phyloP scores from a whole-genome alignment of 2,329 filamentous ascomycete genomes.

The Dothistroma septosporum region DNA sequence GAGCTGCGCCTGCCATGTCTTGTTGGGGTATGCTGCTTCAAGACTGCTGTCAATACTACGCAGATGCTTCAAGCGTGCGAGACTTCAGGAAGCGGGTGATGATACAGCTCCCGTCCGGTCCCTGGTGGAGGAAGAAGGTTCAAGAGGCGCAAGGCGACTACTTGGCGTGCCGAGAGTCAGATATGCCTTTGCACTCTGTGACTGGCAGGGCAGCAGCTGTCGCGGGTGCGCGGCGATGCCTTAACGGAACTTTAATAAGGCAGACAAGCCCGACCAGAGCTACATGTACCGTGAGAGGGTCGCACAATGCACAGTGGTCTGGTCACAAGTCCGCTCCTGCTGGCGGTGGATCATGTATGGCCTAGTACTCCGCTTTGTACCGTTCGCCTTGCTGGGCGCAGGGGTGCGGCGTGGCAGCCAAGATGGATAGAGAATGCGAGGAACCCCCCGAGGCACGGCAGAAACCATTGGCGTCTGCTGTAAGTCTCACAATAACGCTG shows the following conservation, averaged over 20 bases:
- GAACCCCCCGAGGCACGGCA: neutral
- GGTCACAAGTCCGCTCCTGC: neutral
- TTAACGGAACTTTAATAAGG: neutral
- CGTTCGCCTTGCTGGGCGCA: neutral
- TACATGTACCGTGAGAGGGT: too few relatives aligned
- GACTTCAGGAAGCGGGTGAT: neutral
- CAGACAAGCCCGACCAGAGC: too few relatives aligned
- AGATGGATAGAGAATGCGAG: neutral
- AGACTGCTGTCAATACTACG: neutral
- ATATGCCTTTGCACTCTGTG: neutral
- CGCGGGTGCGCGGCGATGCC: neutral
- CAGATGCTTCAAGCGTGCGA: neutral
- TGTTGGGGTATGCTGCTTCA: conserved; percentile 3
- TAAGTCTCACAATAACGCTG: neutral
- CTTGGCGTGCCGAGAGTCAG: neutral
- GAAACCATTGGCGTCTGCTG: neutral
- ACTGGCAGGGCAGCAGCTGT: neutral
- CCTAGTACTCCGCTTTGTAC: neutral
- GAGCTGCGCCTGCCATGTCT: neutral
- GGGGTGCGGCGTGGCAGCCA: neutral
- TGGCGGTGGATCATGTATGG: neutral
- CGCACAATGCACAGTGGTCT: neutral
- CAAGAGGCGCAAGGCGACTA: neutral
- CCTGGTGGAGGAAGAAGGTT: neutral
- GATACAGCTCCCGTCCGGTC: neutral